These are phyloP conservation scores for Leccinum sublutescens DNA, from an alignment of 768 basidiomycete species.

Conservation along the genomic window DNA sequence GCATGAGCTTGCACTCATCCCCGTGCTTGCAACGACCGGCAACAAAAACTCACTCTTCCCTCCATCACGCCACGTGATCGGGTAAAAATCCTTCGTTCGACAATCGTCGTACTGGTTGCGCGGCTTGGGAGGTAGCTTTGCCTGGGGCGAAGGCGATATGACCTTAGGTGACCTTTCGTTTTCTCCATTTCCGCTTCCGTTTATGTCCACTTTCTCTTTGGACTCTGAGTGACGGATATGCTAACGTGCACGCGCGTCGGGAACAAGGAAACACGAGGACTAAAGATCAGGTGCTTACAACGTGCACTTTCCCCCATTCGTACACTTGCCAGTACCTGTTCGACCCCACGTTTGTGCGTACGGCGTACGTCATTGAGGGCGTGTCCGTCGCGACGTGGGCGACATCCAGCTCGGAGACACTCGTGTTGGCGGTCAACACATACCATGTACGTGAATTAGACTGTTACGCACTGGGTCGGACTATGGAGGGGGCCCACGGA, in stretches of 20 bases:
- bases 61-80: conserved; percentile 67
- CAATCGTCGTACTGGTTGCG: conserved; percentile 34
- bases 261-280: background rate
- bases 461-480: conserved; percentile 16
- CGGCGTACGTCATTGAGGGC: conserved; percentile 38
- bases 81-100: conserved; percentile 51
- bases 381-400: conserved; percentile 55
- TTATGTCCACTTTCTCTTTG: background rate
- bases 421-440: conserved; percentile 53
- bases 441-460: conserved; percentile 40
- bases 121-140: conserved; percentile 30
- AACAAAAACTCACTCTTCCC: conserved; percentile 29
- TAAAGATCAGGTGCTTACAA: conserved; percentile 44
- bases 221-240: conserved; percentile 39
- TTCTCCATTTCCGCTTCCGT: background rate
- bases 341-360: conserved; percentile 38
- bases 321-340: conserved; percentile 51
- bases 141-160: conserved; percentile 1
- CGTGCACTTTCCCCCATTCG: conserved; percentile 53
- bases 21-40: conserved; percentile 28
- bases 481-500: too few relatives aligned
- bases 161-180: background rate
- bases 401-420: conserved; percentile 33
- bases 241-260: conserved; percentile 28
- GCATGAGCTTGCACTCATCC: conserved; percentile 29